These are phyloP conservation scores for Dissophora ornata DNA, from an alignment of 192 early-diverging fungal species.

Conservation along the genomic window DNA sequence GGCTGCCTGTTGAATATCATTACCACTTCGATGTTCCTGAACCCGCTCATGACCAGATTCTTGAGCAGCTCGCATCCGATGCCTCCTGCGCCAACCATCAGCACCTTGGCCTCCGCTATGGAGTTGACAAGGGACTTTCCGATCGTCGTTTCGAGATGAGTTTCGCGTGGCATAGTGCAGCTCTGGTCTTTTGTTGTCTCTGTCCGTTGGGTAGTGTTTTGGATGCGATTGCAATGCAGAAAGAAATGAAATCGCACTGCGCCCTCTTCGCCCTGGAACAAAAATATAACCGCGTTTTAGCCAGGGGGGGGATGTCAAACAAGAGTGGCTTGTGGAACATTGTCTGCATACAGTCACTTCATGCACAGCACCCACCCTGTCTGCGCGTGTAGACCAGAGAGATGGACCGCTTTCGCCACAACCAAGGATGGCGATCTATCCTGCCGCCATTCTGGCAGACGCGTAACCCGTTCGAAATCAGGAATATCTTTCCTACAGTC, in stretches of 20 bases:
- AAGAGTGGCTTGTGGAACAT: no score
- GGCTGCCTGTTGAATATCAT: neutral
- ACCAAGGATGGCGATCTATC: no score
- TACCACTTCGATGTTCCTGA: conserved; percentile 82
- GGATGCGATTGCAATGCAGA: neutral
- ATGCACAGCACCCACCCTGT: no score
- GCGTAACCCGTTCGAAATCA: no score
- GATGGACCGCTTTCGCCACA: no score
- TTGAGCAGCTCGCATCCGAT: conserved; percentile 99
- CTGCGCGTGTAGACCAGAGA: no score
- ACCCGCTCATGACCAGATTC: conserved; percentile 90
- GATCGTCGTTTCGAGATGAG: conserved; percentile 44
- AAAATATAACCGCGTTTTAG: no score
- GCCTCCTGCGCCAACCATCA: conserved; percentile 90
- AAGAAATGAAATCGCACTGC: neutral
- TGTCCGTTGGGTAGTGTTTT: neutral
- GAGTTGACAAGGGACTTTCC: conserved; percentile 24
- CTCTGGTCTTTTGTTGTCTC: neutral
- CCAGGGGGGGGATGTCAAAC: no score
- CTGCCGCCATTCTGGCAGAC: no score
- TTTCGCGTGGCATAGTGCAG: conserved; percentile 28
- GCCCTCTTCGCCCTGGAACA: no score
- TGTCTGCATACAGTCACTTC: no score
- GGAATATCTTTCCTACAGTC: no score
- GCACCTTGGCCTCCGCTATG: conserved; percentile 47